Conservation (phyloP, 257 asterid genomes). For the Solanum chilense region DNA sequence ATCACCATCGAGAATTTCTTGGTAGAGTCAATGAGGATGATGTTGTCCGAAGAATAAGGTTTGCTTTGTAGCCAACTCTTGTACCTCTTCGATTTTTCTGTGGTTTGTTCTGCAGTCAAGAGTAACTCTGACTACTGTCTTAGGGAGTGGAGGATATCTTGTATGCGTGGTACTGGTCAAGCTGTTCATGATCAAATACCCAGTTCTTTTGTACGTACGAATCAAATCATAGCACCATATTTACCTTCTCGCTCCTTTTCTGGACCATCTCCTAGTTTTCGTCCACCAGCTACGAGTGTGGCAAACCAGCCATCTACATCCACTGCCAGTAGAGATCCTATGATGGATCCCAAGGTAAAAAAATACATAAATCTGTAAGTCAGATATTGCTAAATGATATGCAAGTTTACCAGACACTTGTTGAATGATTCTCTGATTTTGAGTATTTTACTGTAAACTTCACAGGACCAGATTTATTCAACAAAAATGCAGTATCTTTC, state of each 20-base stretch:
- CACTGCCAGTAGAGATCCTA: neutral
- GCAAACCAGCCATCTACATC: neutral
- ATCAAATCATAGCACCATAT: neutral
- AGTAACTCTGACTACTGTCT: neutral
- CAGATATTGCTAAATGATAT: neutral
- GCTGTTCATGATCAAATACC: neutral
- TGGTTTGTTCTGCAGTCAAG: neutral
- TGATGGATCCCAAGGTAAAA: neutral
- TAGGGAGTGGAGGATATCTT: neutral
- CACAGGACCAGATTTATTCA: neutral
- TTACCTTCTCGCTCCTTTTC: neutral
- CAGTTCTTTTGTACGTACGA: neutral
- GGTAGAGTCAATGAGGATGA: slow-evolving; percentile 24
- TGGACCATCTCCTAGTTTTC: neutral
- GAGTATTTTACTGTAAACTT: neutral
- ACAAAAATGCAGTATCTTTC: neutral
- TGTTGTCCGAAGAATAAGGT: neutral
- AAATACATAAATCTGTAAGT: neutral
- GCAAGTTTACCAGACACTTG: neutral
- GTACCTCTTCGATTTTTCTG: neutral
- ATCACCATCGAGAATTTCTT: slow-evolving; percentile 78
- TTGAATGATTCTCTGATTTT: too few species aligned
- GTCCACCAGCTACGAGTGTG: neutral
- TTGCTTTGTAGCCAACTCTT: neutral
- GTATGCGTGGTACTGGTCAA: neutral